These are phyloP conservation scores for Podospora tetraspora DNA, from an alignment of 495 filamentous ascomycete species.

Conservation along the genomic window DNA sequence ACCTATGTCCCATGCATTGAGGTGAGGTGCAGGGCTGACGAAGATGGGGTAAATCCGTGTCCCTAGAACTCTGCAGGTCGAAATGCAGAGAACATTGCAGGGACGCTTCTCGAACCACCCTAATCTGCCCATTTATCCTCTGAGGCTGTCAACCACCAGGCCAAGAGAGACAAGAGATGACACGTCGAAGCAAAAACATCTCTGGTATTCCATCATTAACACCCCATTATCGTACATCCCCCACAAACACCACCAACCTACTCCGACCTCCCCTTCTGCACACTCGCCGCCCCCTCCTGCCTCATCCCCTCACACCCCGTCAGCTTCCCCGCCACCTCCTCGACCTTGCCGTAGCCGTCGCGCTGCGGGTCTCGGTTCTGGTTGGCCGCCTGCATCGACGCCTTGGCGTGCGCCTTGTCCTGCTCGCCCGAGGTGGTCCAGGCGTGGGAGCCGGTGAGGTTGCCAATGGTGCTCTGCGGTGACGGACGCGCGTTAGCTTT, in stretches of 20 bases:
- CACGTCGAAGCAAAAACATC: not conserved
- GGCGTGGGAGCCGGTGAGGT: constrained; percentile 38
- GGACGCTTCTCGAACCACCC: too few relatives aligned
- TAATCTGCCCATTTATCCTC: not conserved
- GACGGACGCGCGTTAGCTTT: not conserved
- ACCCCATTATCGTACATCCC: not conserved
- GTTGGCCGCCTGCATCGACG: constrained; percentile 37
- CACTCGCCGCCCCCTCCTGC: constrained; percentile 40
- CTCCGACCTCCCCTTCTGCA: constrained; percentile 15
- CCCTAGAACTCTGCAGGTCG: too few relatives aligned
- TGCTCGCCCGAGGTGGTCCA: constrained; percentile 43
- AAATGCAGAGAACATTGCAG: too few relatives aligned
- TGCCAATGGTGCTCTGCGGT: constrained; percentile 35
- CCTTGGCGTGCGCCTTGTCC: constrained; percentile 41
- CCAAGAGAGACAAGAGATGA: not conserved
- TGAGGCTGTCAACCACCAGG: not conserved
- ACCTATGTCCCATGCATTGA: too few relatives aligned
- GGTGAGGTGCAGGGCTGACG: too few relatives aligned
- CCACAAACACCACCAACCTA: not conserved
- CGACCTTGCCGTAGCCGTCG: constrained; percentile 39
- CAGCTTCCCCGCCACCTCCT: constrained; percentile 39
- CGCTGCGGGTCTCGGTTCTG: constrained; percentile 36
- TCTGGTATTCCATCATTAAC: not conserved
- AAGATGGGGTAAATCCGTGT: too few relatives aligned
- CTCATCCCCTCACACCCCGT: constrained; percentile 46